Base-by-base conservation (phyloP, 306 rosid species). In the Delonix regia region DNA sequence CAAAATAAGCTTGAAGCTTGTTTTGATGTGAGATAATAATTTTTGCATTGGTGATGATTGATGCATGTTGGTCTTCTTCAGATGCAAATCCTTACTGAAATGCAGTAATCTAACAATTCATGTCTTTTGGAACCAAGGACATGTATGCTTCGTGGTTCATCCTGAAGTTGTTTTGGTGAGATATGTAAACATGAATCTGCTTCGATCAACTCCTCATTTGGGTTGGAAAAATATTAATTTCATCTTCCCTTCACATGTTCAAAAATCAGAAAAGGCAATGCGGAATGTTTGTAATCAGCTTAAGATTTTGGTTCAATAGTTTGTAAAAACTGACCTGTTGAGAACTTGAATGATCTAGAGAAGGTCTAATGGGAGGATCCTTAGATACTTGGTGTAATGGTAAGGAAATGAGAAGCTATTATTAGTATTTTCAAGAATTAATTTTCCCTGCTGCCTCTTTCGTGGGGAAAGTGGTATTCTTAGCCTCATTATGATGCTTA, bases 1-100 rank as follows among this genome's bases (percentile, higher is more conserved):
- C 41, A 67, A 82, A 67, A 21, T 67, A 14, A 27, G 28, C 52
- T 34, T 84, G 85, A 66, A 65, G 67, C 53, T 59, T 73, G 51
- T 66, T 78, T 73, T 73, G 68, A 47, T 59, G 61, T 10, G 1
- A 27, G 74, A 38, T 34, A 78, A 34, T 64, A 19, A 51, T 48
- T 45, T 65, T 78, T 49, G 64, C 22, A 5, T 51, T 74, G 41
- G 21, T 67, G 38, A 78, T 78, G 72, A 42, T 47, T 47, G 57
- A 41, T 45, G 41, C 27, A 11, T 83, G 21, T 62, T 62, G 49
- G 70, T 64, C 62, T 76, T 64, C 62, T 76, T 64, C 21, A 19
- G 66, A 61, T 51, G 38, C 28, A 13, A 69, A 30, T 0, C 45
- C 63, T 21, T 63, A 3, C n/a, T 34, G 49, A 53, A 83, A 52